Conservation (phyloP, 2,329 filamentous ascomycete genomes). For the Beauveria sp. region DNA sequence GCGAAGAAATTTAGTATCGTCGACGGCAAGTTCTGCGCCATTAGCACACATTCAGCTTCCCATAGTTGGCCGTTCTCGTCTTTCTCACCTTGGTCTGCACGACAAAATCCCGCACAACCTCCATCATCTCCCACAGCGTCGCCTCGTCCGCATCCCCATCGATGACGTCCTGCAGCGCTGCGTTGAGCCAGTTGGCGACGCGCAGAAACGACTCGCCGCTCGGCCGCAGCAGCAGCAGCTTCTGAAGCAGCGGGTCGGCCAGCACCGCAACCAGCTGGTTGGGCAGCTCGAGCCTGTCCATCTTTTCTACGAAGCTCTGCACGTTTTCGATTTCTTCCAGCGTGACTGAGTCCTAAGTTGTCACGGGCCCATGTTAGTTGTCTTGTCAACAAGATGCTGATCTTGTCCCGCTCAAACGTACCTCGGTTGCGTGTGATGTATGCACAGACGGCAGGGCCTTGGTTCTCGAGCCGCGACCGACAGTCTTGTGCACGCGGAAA, state of each 20-base stretch:
- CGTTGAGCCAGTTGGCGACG: conserved; percentile 52
- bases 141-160: conserved; percentile 42
- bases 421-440: conserved; percentile 66
- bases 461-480: conserved; percentile 20
- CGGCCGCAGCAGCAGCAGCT: conserved; percentile 60
- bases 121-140: conserved; percentile 46
- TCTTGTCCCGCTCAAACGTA: conserved; percentile 22
- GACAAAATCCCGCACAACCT: conserved; percentile 49
- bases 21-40: conserved; percentile 35
- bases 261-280: conserved; percentile 75
- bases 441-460: conserved; percentile 59
- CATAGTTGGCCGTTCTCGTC: too few relatives aligned
- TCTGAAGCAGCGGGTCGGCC: conserved; percentile 69
- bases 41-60: conserved; percentile 5
- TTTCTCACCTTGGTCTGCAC: conserved; percentile 43
- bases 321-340: conserved; percentile 73
- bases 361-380: conserved; percentile 6
- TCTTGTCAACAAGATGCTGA: background rate
- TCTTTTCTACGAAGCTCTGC: conserved; percentile 58
- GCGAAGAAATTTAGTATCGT: conserved; percentile 42
- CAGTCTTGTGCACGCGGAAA: conserved; percentile 55
- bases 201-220: conserved; percentile 42
- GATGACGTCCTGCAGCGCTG: conserved; percentile 48
- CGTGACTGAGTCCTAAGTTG: conserved; percentile 48
- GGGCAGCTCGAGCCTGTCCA: conserved; percentile 74